Evolutionary conservation across 2,329 filamentous ascomycete species (phyloP), one percentile per base, ranked within the genome.

Genomic region (Tolypocladium album): DNA sequence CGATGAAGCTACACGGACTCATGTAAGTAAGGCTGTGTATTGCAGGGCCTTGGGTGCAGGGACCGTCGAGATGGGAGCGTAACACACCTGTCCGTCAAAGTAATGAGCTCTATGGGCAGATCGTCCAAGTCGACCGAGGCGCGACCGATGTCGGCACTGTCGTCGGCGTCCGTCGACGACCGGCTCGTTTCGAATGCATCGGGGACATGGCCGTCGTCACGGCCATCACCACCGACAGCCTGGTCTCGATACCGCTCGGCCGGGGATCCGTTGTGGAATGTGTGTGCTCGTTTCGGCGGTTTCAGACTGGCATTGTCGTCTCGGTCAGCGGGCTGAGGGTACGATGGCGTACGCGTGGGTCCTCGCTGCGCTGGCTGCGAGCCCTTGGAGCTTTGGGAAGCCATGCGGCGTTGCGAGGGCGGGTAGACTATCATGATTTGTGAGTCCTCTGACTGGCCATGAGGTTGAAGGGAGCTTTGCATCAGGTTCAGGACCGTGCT

Each of bases 31-130:
- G 15, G 47, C 20, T 5, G 20, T n/a, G 31, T 22, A 13, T n/a
- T 15, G 4, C 34, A 55, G 13, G 9, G 31, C 31, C 20, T 22
- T 55, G 50, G 11, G 8, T n/a, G 1, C 50, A 2, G 31, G 22
- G 11, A 4, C 20, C 31, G 5, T 9, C 8, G 3, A 53, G 8
- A 27, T 17, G 27, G 27, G 15, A 17, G 3, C 20, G 31, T 39
- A 47, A 65, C 72, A 62, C 78, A 92, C 90, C 89, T 90, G 74
- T 97, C 93, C 24, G 89, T 91, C 70, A 97, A 77, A 72, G 90
- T 94, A 61, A 94, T 83, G 61, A 99, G 84, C 80, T 99, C 94
- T 68, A 97, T 94, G 17, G 94, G 94, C 50, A 99, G 84, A 69
- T 96, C 89, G 67, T 96, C 90, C 64, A 94, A 87, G 60, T 90